These are phyloP conservation scores for Lasiodiplodia hormozganensis DNA, from an alignment of 2,329 filamentous ascomycete species.

Conservation along the genomic window DNA sequence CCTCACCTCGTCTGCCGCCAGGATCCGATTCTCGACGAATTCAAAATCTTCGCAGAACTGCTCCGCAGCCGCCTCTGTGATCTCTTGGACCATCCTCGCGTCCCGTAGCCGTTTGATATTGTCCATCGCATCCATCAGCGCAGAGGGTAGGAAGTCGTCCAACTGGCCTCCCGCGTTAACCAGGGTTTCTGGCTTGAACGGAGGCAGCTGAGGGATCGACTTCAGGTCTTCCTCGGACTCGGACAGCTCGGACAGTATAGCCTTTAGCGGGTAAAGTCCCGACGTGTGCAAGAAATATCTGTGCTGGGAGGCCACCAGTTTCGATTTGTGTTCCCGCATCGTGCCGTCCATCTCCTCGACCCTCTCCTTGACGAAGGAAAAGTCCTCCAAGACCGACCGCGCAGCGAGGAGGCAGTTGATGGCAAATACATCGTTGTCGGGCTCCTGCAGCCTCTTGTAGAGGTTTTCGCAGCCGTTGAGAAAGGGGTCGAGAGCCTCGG, in stretches of 20 bases:
- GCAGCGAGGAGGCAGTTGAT: conserved; percentile 74
- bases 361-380: conserved; percentile 68
- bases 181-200: conserved; percentile 68
- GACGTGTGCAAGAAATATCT: conserved; percentile 76
- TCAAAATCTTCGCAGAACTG: conserved; percentile 88
- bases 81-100: conserved; percentile 71
- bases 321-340: conserved; percentile 62
- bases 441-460: conserved; percentile 64
- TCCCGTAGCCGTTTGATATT: conserved; percentile 78
- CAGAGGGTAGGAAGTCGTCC: conserved; percentile 91
- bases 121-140: conserved; percentile 88
- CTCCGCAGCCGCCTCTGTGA: conserved; percentile 84
- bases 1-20: conserved; percentile 63
- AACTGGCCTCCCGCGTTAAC: conserved; percentile 74
- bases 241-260: conserved; percentile 57
- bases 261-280: conserved; percentile 71
- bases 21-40: conserved; percentile 67
- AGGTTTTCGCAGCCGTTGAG: conserved; percentile 76
- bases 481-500: conserved; percentile 86
- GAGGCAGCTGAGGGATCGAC: conserved; percentile 60
- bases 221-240: conserved; percentile 59
- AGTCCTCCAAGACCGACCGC: conserved; percentile 61
- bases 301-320: conserved; percentile 72
- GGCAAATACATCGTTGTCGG: conserved; percentile 71
- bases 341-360: conserved; percentile 63